phyloP scores from a whole-genome alignment of 2,329 filamentous ascomycete genomes.

The Hortaea sp. region DNA sequence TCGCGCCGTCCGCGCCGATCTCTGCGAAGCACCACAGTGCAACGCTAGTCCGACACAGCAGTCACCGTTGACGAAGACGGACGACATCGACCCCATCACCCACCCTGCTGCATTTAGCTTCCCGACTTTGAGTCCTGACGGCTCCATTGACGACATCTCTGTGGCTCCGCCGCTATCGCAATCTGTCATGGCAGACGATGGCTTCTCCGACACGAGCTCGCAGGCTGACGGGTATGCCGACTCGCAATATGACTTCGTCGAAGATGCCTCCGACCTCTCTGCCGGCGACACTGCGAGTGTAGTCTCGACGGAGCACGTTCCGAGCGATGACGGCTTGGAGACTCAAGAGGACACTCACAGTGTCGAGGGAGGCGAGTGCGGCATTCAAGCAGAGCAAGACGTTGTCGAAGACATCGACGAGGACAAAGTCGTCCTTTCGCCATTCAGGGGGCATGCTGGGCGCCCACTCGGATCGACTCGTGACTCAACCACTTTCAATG shows the following conservation, averaged over 20 bases:
- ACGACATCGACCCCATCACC: neutral
- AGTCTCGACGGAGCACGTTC: constrained; percentile 11
- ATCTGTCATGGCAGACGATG: constrained; percentile 9
- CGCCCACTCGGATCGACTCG: neutral
- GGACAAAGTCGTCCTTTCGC: neutral
- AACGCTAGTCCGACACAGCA: neutral
- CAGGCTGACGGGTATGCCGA: constrained; percentile 19
- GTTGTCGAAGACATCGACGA: neutral
- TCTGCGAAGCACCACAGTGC: neutral
- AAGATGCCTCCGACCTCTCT: constrained; percentile 22
- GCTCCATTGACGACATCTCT: constrained; percentile 17
- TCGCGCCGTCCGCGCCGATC: neutral
- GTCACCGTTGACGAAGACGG: neutral
- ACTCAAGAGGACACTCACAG: constrained; percentile 9
- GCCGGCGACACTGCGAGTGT: constrained; percentile 25
- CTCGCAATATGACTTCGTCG: constrained; percentile 22
- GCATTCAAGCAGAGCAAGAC: neutral
- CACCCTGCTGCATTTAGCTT: constrained; percentile 12
- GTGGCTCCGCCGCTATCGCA: constrained; percentile 4
- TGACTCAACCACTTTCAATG: neutral
- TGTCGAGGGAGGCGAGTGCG: neutral
- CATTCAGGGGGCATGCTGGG: neutral
- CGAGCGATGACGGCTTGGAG: constrained; percentile 8
- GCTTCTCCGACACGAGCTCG: constrained; percentile 18
- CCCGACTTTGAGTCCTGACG: constrained; percentile 21